Conservation (phyloP, 768 basidiomycete genomes). For the Leccinum incarnatum region DNA sequence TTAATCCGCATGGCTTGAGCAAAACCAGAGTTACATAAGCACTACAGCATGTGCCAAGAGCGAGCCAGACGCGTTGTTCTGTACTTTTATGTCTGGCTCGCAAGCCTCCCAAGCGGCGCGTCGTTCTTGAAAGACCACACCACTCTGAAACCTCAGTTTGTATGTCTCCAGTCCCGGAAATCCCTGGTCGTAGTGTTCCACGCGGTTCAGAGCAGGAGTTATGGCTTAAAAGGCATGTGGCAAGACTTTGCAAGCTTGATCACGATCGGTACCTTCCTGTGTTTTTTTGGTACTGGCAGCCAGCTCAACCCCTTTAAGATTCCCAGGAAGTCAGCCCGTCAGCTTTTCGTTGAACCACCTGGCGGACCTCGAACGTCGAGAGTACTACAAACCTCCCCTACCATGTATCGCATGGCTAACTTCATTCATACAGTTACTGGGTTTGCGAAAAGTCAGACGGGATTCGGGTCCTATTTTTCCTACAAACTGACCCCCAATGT, state of each 20-base stretch:
- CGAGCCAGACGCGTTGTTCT: conserved; percentile 2
- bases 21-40: conserved; percentile 22
- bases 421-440: conserved; percentile 71
- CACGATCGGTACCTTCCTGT: conserved; percentile 52
- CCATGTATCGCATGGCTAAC: conserved; percentile 11
- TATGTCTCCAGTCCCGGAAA: conserved; percentile 64
- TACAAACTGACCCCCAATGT: conserved; percentile 55
- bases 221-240: conserved; percentile 68
- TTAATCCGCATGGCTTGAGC: conserved; percentile 18
- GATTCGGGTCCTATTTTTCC: conserved; percentile 81
- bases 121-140: background rate
- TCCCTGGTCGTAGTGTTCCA: conserved; percentile 61
- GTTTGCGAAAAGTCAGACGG: conserved; percentile 99
- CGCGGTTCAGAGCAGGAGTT: conserved; percentile 55
- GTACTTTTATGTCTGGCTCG: background rate
- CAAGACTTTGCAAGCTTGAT: conserved; percentile 60
- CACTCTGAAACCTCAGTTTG: background rate
- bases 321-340: conserved; percentile 95
- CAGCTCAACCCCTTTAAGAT: conserved; percentile 44
- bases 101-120: background rate
- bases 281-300: conserved; percentile 2
- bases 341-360: conserved; percentile 77
- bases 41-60: background rate
- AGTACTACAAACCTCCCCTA: conserved; percentile 45
- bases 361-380: conserved; percentile 72